Evolutionary conservation across 169 alveolate genomes (phyloP), one percentile per base, ranked within the genome.

Genomic region (Eimeria nieschulzi): DNA sequence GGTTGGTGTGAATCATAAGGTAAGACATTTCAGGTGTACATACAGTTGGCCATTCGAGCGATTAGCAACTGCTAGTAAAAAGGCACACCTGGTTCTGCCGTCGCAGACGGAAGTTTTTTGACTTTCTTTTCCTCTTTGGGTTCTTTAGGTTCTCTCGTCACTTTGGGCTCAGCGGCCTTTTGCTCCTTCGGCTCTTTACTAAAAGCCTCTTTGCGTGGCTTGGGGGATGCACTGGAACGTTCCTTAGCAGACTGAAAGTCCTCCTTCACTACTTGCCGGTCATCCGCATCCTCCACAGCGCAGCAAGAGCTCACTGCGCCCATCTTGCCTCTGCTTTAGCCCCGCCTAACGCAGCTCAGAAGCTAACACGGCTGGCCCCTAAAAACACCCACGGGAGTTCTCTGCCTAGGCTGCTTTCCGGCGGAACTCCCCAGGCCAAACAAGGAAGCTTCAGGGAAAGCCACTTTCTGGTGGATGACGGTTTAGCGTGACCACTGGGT

Each of bases 261-360:
- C 39, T 80, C 26, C 56, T 70, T 61, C 84, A 91, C 68, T 23
- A 72, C 82, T 55, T 73, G 71, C 51, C 82, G 76, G 26, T 83
- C 86, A 19, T 91, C 87, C 12, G 85, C 53, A 21, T 80, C 92
- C 73, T 91, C 94, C 70, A 83, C 92, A n/a, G 94, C 64, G 73
- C 94, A 91, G 71, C 94, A 91, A 59, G 94, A 91, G 59, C 94
- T 91, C 53, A 83, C 84, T 21, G 92, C 91, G 25, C 94, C 94
- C 94, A 91, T 91, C 55, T 26, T 61, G 55, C 68, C n/a, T 9
- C 68, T 59, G 68, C 68, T 59, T 7, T 15, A 33, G 46, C 6
- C 46, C 46, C 0, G 3, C 46, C 46, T 1, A 33, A 33, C 6
- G 3, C 3, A 33, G 46, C 46, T 3, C 46, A 33, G 46, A 33